Evolutionary conservation across 2,329 filamentous ascomycete species (phyloP).

Genomic region (Fusarium chaquense): DNA sequence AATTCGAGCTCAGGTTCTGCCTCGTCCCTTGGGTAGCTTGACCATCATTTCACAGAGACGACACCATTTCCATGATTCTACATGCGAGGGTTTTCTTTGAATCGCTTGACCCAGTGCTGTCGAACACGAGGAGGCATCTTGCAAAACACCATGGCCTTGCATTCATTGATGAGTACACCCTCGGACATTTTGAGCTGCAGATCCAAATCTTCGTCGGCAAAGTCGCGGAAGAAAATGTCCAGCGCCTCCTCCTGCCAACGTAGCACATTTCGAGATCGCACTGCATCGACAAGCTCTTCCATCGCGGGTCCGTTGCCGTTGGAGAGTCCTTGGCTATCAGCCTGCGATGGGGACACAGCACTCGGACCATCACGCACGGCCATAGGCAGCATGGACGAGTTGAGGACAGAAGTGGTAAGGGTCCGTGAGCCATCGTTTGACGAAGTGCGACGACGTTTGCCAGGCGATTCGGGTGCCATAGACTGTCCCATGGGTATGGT

Average conservation of each 20-base stretch:
- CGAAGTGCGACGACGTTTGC: constrained; percentile 53
- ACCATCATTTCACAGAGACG: not conserved
- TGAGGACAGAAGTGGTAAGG: constrained; percentile 41
- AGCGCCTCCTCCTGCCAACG: constrained; percentile 69
- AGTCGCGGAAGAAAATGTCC: constrained; percentile 70
- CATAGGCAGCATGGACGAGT: constrained; percentile 48
- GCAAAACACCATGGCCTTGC: constrained; percentile 71
- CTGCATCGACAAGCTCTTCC: constrained; percentile 58
- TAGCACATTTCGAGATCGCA: constrained; percentile 55
- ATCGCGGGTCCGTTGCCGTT: constrained; percentile 44
- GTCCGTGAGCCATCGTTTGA: constrained; percentile 46
- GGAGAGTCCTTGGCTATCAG: constrained; percentile 34
- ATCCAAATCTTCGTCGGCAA: constrained; percentile 67
- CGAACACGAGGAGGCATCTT: constrained; percentile 68
- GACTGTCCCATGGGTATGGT: constrained; percentile 42
- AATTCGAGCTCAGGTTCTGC: not conserved
- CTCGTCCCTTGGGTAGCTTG: not conserved
- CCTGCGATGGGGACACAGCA: constrained; percentile 38
- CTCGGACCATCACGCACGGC: constrained; percentile 35
- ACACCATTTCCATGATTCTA: not conserved
- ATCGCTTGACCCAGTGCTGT: constrained; percentile 67
- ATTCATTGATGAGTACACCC: constrained; percentile 68
- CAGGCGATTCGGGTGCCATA: constrained; percentile 49
- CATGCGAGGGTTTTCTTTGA: constrained; percentile 55
- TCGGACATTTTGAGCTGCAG: constrained; percentile 71